Conservation (phyloP, 1,139 yeast species). For the Suhomyces maxii region DNA sequence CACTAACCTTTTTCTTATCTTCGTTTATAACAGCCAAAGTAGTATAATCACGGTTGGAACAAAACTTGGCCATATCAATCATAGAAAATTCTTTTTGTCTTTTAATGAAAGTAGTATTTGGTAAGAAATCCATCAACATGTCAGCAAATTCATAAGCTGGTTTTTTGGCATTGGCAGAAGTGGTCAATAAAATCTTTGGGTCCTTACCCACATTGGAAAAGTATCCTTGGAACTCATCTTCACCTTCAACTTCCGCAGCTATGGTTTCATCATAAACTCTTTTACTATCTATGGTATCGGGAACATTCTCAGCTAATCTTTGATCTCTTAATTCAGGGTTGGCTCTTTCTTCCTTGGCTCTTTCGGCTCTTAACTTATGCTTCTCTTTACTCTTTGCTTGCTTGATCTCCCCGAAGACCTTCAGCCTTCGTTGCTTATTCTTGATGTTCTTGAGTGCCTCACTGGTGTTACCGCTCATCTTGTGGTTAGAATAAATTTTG, state of each 20-base stretch:
- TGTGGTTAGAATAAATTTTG: constrained; percentile 1
- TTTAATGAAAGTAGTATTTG: constrained; percentile 82
- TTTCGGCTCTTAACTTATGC: constrained; percentile 70
- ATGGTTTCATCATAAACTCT: constrained; percentile 91
- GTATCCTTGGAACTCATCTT: constrained; percentile 72
- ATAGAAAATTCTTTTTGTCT: constrained; percentile 81
- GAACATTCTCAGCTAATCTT: constrained; percentile 75
- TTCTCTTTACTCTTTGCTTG: constrained; percentile 75
- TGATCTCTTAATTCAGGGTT: constrained; percentile 82
- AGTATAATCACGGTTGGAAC: constrained; percentile 80
- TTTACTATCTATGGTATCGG: constrained; percentile 85
- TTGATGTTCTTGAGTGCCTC: constrained; percentile 51
- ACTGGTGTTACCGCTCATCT: constrained; percentile 22
- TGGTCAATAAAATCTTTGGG: constrained; percentile 87
- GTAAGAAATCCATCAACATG: constrained; percentile 77
- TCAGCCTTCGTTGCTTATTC: constrained; percentile 79
- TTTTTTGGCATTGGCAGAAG: constrained; percentile 82
- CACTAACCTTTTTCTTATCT: constrained; percentile 88
- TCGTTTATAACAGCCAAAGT: constrained; percentile 88
- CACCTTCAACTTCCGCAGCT: constrained; percentile 70
- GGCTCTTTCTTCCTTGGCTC: constrained; percentile 80
- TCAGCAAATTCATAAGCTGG: constrained; percentile 91
- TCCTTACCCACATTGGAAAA: constrained; percentile 52
- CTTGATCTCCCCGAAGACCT: constrained; percentile 71
- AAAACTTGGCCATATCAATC: constrained; percentile 81